Conservation (phyloP, 2,329 filamentous ascomycete genomes). For the Lasiodiplodia sp. region DNA sequence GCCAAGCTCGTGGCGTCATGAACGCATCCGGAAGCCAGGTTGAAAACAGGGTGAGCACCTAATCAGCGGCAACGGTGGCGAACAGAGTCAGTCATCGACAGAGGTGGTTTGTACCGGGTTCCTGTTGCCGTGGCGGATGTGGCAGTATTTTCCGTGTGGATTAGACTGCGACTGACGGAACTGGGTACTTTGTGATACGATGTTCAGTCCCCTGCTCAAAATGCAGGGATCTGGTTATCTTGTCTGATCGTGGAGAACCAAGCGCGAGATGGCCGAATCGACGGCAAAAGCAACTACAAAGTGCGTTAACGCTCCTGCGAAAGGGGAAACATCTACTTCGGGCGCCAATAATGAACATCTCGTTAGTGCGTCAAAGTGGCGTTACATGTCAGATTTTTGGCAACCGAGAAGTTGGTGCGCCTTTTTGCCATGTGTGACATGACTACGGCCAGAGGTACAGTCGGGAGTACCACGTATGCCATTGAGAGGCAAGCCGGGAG, state of each 20-base stretch:
- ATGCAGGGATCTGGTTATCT: slow-evolving; percentile 11
- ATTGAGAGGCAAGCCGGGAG: neutral
- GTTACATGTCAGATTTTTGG: neutral
- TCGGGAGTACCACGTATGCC: neutral
- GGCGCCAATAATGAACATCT: no score
- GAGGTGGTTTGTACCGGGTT: neutral
- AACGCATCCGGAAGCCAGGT: neutral
- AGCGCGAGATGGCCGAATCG: neutral
- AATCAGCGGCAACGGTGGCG: neutral
- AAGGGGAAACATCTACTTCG: neutral
- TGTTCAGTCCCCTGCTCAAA: neutral
- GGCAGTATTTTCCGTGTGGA: neutral
- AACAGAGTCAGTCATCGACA: neutral
- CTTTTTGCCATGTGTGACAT: neutral
- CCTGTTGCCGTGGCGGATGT: neutral
- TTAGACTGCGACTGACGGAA: neutral
- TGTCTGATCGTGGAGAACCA: slow-evolving; percentile 12
- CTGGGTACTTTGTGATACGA: neutral
- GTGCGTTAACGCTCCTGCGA: neutral
- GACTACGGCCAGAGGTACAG: neutral
- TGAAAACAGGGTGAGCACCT: neutral
- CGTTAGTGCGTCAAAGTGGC: no score
- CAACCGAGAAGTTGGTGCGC: neutral
- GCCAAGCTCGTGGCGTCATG: neutral
- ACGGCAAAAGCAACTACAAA: neutral